Percentiles rank a stretch among this genome's conserved stretches.
Conservation (phyloP, 2,329 filamentous ascomycete genomes). For the Epichloe uncinata region DNA sequence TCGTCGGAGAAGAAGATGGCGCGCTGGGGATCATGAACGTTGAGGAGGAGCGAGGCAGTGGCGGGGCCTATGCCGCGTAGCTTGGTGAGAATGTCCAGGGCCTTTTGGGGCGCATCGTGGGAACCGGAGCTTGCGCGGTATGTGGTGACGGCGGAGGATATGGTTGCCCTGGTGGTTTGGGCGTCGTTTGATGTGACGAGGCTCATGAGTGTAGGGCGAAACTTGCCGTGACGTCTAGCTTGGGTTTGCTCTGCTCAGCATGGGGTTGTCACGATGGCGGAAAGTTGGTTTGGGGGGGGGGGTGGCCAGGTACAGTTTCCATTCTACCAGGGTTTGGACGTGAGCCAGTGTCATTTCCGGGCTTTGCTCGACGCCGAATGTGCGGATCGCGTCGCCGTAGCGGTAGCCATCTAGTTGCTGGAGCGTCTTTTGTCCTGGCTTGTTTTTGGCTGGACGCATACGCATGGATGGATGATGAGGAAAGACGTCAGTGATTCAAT, state of each 20-base stretch:
- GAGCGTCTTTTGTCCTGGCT: conserved; percentile 37
- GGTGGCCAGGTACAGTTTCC: conserved; percentile 49
- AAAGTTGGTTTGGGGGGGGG: conserved; percentile 2
- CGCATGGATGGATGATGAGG: not conserved
- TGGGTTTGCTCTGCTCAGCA: not conserved
- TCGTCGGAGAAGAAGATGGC: conserved; percentile 74
- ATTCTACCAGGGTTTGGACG: conserved; percentile 48
- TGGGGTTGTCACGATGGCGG: no score
- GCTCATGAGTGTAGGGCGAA: conserved; percentile 46
- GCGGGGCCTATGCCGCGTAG: conserved; percentile 70
- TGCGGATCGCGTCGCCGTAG: conserved; percentile 37
- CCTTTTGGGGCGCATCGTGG: conserved; percentile 23
- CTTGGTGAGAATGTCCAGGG: conserved; percentile 40
- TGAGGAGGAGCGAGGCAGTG: conserved; percentile 61
- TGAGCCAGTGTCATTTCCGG: conserved; percentile 40
- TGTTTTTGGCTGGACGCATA: conserved; percentile 12
- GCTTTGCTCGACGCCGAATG: conserved; percentile 26
- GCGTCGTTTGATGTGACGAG: conserved; percentile 48
- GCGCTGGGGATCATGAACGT: conserved; percentile 43
- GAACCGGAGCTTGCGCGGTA: conserved; percentile 30
- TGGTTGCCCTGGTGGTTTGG: conserved; percentile 30
- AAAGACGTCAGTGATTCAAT: no score
- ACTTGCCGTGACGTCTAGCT: conserved; percentile 45
- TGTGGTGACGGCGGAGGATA: conserved; percentile 35
- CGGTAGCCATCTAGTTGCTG: conserved; percentile 46